Evolutionary conservation across 108 stramenopile species (phyloP), one percentile per base, ranked within the genome.

Genomic region (Bacterosira constricta): DNA sequence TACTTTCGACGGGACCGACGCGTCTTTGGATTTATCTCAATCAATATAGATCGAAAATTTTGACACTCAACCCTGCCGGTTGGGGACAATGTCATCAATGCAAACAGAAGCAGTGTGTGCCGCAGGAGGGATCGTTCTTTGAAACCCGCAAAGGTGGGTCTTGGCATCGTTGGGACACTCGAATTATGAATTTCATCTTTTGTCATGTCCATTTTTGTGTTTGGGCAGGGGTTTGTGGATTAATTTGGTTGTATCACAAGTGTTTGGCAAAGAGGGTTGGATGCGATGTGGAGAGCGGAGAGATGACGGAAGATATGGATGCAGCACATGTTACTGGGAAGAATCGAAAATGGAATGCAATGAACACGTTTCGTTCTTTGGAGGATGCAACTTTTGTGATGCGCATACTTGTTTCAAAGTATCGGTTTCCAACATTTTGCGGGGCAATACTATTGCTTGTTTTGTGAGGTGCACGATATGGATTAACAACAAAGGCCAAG

Each of bases 1-100:
- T 56, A 5, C 21, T 56, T 8, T 56, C 55, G 7, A 56, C 55
- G 55, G 55, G 55, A 6, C 55, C 55, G 4, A 56, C 55, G 5
- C 55, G 55, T 35, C 55, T 56, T 4, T 56, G 55, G 55, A 56
- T 56, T 26, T 56, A 56, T n/a, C 55, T 56, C 55, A 56, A 56
- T 26, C 6, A 30, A 15, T 26, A 30, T 13, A 7, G 55, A 18
- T 6, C 13, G 6, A 56, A 56, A 35, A 56, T 56, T 5, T 26
- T 56, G 18, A 56, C 12, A n/a, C 21, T 56, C 6, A 56, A 56
- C 21, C 55, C 55, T 5, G 55, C 55, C 25, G 55, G 55, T 6
- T 56, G 55, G 55, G 55, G 55, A 26, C 55, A 56, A 15, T 56
- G 55, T 26, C 55, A 56, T 35, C 55, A 56, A n/a, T 56, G 55